Percentiles rank a stretch among this genome's conserved stretches.
These are phyloP conservation scores for Ophiostoma fasciatum DNA, from an alignment of 2,329 filamentous ascomycete genomes.

Conservation along the genomic window DNA sequence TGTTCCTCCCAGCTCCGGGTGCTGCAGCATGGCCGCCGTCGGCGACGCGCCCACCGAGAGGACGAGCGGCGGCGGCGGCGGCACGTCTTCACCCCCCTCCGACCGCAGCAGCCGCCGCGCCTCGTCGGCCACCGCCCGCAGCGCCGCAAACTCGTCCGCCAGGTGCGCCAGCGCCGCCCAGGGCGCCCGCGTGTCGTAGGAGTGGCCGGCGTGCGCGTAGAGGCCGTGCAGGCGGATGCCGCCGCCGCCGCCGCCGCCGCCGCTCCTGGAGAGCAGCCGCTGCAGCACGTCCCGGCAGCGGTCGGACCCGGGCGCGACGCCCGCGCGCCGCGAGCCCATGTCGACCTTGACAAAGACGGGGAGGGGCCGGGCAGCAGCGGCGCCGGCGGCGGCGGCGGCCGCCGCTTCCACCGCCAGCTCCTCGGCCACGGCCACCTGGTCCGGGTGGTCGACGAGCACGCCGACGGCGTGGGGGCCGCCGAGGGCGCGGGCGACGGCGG, in stretches of 20 bases:
- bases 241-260: slow-evolving; percentile 19
- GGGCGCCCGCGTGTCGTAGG: slow-evolving; percentile 45
- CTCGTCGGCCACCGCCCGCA: slow-evolving; percentile 28
- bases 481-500: slow-evolving; percentile 38
- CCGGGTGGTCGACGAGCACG: slow-evolving; percentile 55
- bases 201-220: slow-evolving; percentile 61
- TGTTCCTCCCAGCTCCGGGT: slow-evolving; percentile 21
- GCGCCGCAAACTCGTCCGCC: slow-evolving; percentile 40
- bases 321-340: slow-evolving; percentile 57
- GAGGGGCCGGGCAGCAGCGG: slow-evolving; percentile 24
- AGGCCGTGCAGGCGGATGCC: slow-evolving; percentile 40
- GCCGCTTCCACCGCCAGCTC: not conserved
- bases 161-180: slow-evolving; percentile 42
- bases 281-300: slow-evolving; percentile 31
- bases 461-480: slow-evolving; percentile 39
- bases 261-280: slow-evolving; percentile 26
- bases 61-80: slow-evolving; percentile 23
- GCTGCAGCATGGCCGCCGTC: slow-evolving; percentile 52
- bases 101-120: slow-evolving; percentile 1
- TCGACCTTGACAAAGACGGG: slow-evolving; percentile 60
- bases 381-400: no score
- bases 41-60: slow-evolving; percentile 67
- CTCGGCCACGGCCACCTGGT: slow-evolving; percentile 35
- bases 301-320: slow-evolving; percentile 37
- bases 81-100: no score